Percentiles rank a stretch among this genome's conserved stretches.
Evolutionary conservation across 768 basidiomycete genomes (phyloP).

Genomic region (Naganishia vaughanmartiniae): DNA sequence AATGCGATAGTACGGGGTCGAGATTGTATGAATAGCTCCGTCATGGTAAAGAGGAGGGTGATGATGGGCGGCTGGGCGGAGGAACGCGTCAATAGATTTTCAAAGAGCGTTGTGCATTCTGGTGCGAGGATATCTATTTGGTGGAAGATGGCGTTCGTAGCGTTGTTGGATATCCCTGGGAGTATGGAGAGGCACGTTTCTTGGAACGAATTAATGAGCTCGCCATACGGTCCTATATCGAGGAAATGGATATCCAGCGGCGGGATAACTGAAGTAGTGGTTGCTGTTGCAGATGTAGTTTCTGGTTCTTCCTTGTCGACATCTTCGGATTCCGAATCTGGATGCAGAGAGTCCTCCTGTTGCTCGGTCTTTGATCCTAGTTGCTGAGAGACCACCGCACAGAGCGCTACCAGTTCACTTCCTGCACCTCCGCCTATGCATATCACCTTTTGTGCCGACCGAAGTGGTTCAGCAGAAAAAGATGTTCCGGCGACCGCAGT

Average conservation of each 20-base stretch:
- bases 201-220: slow-evolving; percentile 29
- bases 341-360: neutral
- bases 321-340: slow-evolving; percentile 2
- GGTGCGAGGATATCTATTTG: slow-evolving; percentile 28
- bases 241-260: slow-evolving; percentile 29
- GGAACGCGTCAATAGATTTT: neutral
- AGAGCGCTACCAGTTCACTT: slow-evolving; percentile 45
- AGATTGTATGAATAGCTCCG: slow-evolving; percentile 50
- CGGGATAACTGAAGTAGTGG: neutral
- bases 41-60: slow-evolving; percentile 50
- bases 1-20: slow-evolving; percentile 40
- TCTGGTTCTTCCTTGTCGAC: slow-evolving; percentile 6
- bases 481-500: neutral
- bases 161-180: neutral
- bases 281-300: neutral
- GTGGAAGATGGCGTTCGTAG: slow-evolving; percentile 21
- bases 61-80: slow-evolving; percentile 35
- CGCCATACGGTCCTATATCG: slow-evolving; percentile 46
- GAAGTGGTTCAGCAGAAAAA: neutral
- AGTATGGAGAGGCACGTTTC: neutral
- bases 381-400: slow-evolving; percentile 32
- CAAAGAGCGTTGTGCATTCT: neutral
- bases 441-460: slow-evolving; percentile 32
- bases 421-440: slow-evolving; percentile 51
- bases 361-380: neutral